These are phyloP conservation scores for Dorcoceras hygrometricum DNA, from an alignment of 257 asterid genomes.

Conservation along the genomic window DNA sequence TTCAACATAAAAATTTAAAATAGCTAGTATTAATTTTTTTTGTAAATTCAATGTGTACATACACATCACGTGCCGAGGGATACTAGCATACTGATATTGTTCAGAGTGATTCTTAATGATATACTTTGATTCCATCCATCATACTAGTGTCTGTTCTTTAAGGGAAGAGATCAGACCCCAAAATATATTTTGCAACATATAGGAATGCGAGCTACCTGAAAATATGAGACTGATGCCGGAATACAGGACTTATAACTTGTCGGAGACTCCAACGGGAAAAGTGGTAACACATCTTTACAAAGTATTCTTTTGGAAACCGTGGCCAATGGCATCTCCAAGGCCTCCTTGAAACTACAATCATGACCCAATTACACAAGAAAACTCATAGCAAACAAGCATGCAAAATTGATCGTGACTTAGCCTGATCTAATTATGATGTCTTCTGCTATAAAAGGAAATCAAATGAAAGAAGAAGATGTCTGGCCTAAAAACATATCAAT, in stretches of 20 bases:
- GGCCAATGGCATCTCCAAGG: slow-evolving; percentile 79
- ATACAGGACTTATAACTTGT: slow-evolving; percentile 29
- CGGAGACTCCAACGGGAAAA: slow-evolving; percentile 63
- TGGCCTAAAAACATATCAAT: background rate
- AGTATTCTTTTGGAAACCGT: slow-evolving; percentile 72
- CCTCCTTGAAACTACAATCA: slow-evolving; percentile 78
- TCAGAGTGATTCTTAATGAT: slow-evolving; percentile 8
- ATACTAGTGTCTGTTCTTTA: background rate
- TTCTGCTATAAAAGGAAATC: background rate
- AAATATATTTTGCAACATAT: slow-evolving; percentile 7
- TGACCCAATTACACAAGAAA: slow-evolving; percentile 24
- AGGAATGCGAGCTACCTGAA: slow-evolving; percentile 53
- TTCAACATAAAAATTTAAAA: too few relatives aligned
- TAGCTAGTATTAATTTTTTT: too few relatives aligned
- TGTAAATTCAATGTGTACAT: too few relatives aligned
- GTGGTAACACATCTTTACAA: slow-evolving; percentile 77
- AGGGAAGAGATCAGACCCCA: background rate
- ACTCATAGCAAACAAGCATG: slow-evolving; percentile 23
- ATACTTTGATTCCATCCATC: slow-evolving; percentile 11
- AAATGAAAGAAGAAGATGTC: background rate
- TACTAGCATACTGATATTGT: background rate
- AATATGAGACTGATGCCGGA: slow-evolving; percentile 69
- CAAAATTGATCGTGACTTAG: background rate
- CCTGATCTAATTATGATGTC: background rate
- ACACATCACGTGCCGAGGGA: background rate